These are phyloP conservation scores for Colletotrichum aenigma DNA, from an alignment of 2,329 filamentous ascomycete genomes.

Conservation along the genomic window DNA sequence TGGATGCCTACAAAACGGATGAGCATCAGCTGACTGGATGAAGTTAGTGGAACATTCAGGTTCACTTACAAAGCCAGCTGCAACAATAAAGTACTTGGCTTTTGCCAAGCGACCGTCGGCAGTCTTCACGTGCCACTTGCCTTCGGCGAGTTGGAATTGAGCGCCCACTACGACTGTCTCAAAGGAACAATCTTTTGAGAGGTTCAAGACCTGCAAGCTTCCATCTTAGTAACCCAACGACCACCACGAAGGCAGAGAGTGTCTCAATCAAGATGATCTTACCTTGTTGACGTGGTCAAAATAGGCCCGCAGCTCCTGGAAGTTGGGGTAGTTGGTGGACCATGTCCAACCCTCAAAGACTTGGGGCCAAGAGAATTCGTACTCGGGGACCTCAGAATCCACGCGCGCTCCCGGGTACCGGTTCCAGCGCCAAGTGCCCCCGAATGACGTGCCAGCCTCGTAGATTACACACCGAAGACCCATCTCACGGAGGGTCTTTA, in stretches of 20 bases:
- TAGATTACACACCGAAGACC: conserved; percentile 53
- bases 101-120: conserved; percentile 52
- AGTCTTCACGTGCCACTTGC: conserved; percentile 55
- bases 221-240: background rate
- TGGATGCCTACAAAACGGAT: conserved; percentile 46
- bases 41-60: background rate
- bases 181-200: conserved; percentile 63
- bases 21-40: fast-evolving
- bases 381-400: conserved; percentile 58
- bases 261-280: too few relatives aligned
- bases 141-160: conserved; percentile 50
- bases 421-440: conserved; percentile 63
- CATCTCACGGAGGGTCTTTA: conserved; percentile 54
- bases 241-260: background rate
- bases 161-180: conserved; percentile 58
- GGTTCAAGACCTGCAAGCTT: conserved; percentile 38
- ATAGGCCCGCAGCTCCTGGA: conserved; percentile 57
- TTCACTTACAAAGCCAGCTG: conserved; percentile 52
- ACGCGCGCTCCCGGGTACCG: conserved; percentile 59
- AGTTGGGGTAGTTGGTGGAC: conserved; percentile 55
- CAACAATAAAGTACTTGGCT: conserved; percentile 56
- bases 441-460: conserved; percentile 55
- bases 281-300: conserved; percentile 63
- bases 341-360: conserved; percentile 62
- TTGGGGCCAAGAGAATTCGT: conserved; percentile 57